phyloP scores from a whole-genome alignment of 768 basidiomycete genomes.

The Mrakia hoshinonis region DNA sequence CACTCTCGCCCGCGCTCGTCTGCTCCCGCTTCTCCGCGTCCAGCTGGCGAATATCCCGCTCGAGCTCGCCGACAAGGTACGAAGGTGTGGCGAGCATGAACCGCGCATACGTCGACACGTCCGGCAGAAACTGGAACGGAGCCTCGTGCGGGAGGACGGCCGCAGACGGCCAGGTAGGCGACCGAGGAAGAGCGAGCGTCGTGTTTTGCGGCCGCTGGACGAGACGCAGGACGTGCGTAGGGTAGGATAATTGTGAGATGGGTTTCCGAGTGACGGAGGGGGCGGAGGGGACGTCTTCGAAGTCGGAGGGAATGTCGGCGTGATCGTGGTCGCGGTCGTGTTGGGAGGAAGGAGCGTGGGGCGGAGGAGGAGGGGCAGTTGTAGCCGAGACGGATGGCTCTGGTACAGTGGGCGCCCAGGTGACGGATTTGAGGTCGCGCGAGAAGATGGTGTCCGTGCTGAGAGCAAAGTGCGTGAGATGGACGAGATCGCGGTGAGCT shows the following conservation, averaged over 20 bases:
- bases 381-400: conserved; percentile 32
- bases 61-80: conserved; percentile 67
- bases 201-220: conserved; percentile 90
- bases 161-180: conserved; percentile 87
- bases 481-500: background rate
- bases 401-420: conserved; percentile 60
- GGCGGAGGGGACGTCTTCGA: conserved; percentile 2
- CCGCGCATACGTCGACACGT: conserved; percentile 74
- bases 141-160: conserved; percentile 82
- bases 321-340: conserved; percentile 30
- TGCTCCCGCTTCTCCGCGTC: conserved; percentile 60
- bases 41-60: conserved; percentile 63
- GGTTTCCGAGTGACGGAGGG: background rate
- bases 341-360: background rate
- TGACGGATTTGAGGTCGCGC: conserved; percentile 82
- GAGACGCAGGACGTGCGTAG: conserved; percentile 53
- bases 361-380: background rate
- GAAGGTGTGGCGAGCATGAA: conserved; percentile 94
- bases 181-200: conserved; percentile 85
- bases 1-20: conserved; percentile 57
- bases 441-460: conserved; percentile 69
- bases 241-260: background rate
- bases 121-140: conserved; percentile 91
- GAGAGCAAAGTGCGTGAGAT: background rate
- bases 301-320: conserved; percentile 14